Conservation (phyloP, 2,329 filamentous ascomycete species). For the Kalaharituber pfeilii region DNA sequence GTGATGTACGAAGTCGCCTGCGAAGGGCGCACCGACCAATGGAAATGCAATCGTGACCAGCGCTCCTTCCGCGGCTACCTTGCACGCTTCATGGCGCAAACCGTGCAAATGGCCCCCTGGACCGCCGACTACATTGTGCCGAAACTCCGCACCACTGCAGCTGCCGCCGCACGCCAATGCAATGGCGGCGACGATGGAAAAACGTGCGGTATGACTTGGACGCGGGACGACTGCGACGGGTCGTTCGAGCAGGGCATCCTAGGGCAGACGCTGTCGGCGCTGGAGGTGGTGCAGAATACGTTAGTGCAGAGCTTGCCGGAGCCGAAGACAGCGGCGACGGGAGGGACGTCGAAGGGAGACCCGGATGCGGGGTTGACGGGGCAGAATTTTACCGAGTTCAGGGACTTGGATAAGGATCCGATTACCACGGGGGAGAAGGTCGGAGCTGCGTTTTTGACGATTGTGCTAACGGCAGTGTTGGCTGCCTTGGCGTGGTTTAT, state of each 20-base stretch:
- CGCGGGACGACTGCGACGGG: conserved; percentile 35
- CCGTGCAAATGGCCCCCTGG: conserved; percentile 45
- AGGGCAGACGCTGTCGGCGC: conserved; percentile 50
- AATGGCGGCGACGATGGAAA: conserved; percentile 40
- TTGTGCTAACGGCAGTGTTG: neutral
- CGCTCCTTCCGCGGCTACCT: conserved; percentile 55
- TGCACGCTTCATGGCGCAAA: conserved; percentile 45
- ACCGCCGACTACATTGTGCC: conserved; percentile 39
- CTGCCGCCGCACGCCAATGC: conserved; percentile 45
- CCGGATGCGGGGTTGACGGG: conserved; percentile 29
- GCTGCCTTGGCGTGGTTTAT: neutral
- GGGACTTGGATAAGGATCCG: neutral
- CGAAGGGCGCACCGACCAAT: conserved; percentile 37
- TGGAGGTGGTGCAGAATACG: conserved; percentile 45
- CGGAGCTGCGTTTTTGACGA: neutral
- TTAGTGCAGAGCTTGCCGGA: conserved; percentile 33
- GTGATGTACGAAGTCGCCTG: conserved; percentile 51
- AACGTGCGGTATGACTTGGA: conserved; percentile 51
- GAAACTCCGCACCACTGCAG: conserved; percentile 40
- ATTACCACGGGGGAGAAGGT: conserved; percentile 1
- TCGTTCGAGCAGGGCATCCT: conserved; percentile 24
- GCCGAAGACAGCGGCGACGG: conserved; percentile 38
- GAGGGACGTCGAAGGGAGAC: conserved; percentile 42
- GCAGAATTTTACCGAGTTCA: neutral
- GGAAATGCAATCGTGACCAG: conserved; percentile 56